phyloP scores from a whole-genome alignment of 164 flowering plant genomes.

The Vitis amurensis region DNA sequence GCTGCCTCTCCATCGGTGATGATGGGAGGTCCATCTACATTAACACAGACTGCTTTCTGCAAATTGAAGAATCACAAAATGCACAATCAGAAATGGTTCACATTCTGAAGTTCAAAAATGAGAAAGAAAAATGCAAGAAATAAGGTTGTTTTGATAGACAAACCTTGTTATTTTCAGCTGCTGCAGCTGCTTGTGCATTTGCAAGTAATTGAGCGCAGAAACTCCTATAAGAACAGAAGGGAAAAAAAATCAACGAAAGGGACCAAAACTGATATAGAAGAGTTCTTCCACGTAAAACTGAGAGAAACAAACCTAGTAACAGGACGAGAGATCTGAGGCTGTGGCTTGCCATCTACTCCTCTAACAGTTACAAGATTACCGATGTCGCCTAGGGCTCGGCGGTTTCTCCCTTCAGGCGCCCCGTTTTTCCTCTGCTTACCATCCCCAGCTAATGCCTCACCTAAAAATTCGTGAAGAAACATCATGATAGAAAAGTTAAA shows the following conservation, averaged over 20 bases:
- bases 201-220: conserved; percentile 84
- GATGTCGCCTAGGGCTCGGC: conserved; percentile 76
- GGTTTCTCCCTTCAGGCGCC: conserved; percentile 51
- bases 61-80: neutral
- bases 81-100: neutral
- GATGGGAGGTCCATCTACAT: conserved; percentile 31
- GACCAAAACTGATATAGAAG: neutral
- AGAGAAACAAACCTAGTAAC: conserved; percentile 53
- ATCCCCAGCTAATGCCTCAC: conserved; percentile 44
- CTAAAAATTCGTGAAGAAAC: conserved; percentile 15
- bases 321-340: conserved; percentile 57
- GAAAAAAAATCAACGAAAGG: neutral
- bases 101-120: neutral
- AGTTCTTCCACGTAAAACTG: neutral
- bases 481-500: neutral
- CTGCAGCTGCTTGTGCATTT: conserved; percentile 74
- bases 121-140: neutral
- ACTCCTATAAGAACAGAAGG: conserved; percentile 41
- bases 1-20: conserved; percentile 14
- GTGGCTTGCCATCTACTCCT: conserved; percentile 49
- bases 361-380: conserved; percentile 62
- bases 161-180: conserved; percentile 60
- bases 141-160: neutral
- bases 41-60: conserved; percentile 47
- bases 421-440: conserved; percentile 49